Base-by-base conservation (phyloP, 2,329 filamentous ascomycete species). In the Annulohypoxylon truncatum region DNA sequence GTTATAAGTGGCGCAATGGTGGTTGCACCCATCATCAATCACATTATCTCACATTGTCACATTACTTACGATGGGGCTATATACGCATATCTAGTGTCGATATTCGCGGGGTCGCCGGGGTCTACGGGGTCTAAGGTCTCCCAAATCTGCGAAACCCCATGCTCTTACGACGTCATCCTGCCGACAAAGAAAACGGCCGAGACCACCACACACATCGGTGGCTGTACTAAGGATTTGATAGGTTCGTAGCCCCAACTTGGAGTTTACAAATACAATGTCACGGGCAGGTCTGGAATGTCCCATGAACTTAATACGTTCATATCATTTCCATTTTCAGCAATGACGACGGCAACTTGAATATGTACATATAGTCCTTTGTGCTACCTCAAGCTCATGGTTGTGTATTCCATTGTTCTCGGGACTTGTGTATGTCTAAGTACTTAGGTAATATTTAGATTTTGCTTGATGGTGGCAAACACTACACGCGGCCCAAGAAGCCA, bases 41-140 rank as follows among this genome's bases (percentile, higher is more conserved):
- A 62, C 66, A 66, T 62, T 64, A 42, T 42, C 38, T 42, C 38
- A 42, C 38, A 42, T 20, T 42, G 18, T 42, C 38, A 42, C 38
- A 42, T 20, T 42, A 62, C 18, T 20, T 22, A 62, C 12, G 55
- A 68, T 66, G 50, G 58, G 54, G 13, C 64, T 60, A 60, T 56
- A 29, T 60, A 46, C 33, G 44, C 51, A 61, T 20, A 40, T 57
- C 20, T 54, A 54, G 59, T 48, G 6, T 64, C n/a, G 53, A 40
- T 53, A 60, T 63, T 63, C 59, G 69, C 64, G 69, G 69, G 69
- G 69, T 69, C 64, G 62, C 67, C 67, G 62, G 59, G 56, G 67
- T 58, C 61, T 64, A 66, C 67, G 62, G 59, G 56, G 67, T 58
- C 61, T 64, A 66, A 66, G 53, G 59, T 68, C 55, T 62, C 50